A percentile compares a stretch with the other conserved stretches of the same genome.
Evolutionary conservation across 169 alveolate species (phyloP).

Genomic region (Cryptosporidium sp.): DNA sequence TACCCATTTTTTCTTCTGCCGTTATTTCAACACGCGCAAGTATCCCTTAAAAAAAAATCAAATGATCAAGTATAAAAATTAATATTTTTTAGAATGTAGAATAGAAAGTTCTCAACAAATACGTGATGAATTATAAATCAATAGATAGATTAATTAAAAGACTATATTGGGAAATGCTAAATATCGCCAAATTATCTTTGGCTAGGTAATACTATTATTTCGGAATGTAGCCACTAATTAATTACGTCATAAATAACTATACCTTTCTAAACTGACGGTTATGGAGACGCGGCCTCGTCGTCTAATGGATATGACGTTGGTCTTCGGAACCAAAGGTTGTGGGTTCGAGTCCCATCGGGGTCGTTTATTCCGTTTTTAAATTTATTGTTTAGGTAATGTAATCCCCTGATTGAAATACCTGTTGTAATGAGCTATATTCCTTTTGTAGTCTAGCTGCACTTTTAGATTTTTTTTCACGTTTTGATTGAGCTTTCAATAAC

Average conservation of each 20-base stretch:
- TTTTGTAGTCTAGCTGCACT: neutral
- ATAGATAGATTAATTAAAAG: neutral
- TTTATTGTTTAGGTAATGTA: neutral
- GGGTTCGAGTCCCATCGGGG: conserved; percentile 94
- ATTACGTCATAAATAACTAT: neutral
- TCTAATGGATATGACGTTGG: conserved; percentile 98
- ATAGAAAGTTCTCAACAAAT: neutral
- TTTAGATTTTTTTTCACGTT: conserved; percentile 1
- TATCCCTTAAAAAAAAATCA: neutral
- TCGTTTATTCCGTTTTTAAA: conserved; percentile 18
- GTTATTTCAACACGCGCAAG: neutral
- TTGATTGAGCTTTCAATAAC: conserved; percentile 5
- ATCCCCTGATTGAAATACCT: conserved; percentile 5
- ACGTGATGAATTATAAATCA: neutral
- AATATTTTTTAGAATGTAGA: too few relatives aligned
- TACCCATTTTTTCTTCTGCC: conserved; percentile 3
- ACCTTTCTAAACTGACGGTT: neutral
- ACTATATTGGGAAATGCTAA: neutral
- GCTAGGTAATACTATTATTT: neutral
- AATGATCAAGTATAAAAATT: too few relatives aligned
- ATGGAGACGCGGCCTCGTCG: conserved; percentile 91
- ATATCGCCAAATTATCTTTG: neutral
- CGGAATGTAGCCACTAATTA: neutral
- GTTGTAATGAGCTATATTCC: conserved; percentile 53
- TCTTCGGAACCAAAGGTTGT: conserved; percentile 97